Evolutionary conservation across 1,284 basidiomycete species (phyloP).

Genomic region (Sphaerobolus stellatus): DNA sequence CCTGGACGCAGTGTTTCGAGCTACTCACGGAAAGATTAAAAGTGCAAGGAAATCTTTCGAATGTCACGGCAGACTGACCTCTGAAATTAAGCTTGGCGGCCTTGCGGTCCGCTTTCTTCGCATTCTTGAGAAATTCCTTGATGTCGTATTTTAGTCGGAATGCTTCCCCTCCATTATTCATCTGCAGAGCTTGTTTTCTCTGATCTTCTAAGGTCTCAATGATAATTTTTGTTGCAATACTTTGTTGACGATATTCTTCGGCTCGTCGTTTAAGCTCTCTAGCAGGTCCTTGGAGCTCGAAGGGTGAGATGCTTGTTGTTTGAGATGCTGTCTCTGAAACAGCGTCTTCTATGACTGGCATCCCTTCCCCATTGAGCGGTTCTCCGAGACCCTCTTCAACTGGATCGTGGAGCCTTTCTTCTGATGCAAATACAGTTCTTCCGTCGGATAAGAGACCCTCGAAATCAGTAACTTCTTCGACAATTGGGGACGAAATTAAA

Average conservation of each 20-base stretch:
- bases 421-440: too few species aligned
- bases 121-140: background rate
- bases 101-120: slow-evolving; percentile 1
- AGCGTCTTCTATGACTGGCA: too few species aligned
- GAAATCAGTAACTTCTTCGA: too few species aligned
- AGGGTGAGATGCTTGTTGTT: background rate
- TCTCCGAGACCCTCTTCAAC: too few species aligned
- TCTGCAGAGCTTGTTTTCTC: background rate
- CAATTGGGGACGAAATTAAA: too few species aligned
- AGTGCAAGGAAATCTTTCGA: too few species aligned
- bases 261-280: background rate
- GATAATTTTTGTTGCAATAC: background rate
- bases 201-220: background rate
- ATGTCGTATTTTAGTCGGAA: slow-evolving; percentile 1
- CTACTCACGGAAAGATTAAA: too few species aligned
- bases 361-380: too few species aligned
- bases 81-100: slow-evolving; percentile 5
- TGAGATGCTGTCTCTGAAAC: too few species aligned
- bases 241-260: slow-evolving; percentile 1
- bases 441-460: too few species aligned
- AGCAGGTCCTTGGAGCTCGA: background rate
- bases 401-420: too few species aligned
- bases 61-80: background rate
- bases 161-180: background rate
- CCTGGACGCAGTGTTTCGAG: too few species aligned